Evolutionary conservation across 805 yeast species (phyloP).

Genomic region (Hanseniaspora lindneri): DNA sequence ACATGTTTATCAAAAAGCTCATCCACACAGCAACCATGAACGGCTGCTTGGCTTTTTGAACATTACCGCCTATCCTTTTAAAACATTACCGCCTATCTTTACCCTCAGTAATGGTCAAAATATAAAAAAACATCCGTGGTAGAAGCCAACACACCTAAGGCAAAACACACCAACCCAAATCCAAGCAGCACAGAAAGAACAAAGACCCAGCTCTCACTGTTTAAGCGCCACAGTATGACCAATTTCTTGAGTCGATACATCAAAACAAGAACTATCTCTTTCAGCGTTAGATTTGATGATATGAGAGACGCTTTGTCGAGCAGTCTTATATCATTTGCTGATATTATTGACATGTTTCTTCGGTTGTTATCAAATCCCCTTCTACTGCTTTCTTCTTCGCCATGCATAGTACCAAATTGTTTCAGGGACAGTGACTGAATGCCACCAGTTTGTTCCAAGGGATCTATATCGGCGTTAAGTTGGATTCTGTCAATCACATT

Average conservation of each 20-base stretch:
- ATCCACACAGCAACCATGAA: too few species aligned
- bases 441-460: neutral
- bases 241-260: slow-evolving; percentile 16
- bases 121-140: slow-evolving; percentile 15
- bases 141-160: slow-evolving; percentile 16
- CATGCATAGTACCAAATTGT: neutral
- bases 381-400: neutral
- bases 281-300: neutral
- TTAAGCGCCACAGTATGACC: slow-evolving; percentile 17
- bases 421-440: neutral
- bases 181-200: slow-evolving; percentile 14
- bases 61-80: too few species aligned
- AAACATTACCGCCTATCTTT: too few species aligned
- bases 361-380: neutral
- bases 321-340: slow-evolving; percentile 6
- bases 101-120: slow-evolving; percentile 3
- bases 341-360: slow-evolving; percentile 14
- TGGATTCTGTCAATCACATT: slow-evolving; percentile 12
- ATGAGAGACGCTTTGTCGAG: slow-evolving; percentile 1
- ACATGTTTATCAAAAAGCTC: too few species aligned
- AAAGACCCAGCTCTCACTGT: slow-evolving; percentile 16
- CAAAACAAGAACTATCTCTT: slow-evolving; percentile 9
- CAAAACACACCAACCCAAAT: slow-evolving; percentile 16
- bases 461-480: neutral
- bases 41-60: too few species aligned